Base-by-base conservation (phyloP, 1,284 basidiomycete genomes). In the Lentinula novae-zelandiae region DNA sequence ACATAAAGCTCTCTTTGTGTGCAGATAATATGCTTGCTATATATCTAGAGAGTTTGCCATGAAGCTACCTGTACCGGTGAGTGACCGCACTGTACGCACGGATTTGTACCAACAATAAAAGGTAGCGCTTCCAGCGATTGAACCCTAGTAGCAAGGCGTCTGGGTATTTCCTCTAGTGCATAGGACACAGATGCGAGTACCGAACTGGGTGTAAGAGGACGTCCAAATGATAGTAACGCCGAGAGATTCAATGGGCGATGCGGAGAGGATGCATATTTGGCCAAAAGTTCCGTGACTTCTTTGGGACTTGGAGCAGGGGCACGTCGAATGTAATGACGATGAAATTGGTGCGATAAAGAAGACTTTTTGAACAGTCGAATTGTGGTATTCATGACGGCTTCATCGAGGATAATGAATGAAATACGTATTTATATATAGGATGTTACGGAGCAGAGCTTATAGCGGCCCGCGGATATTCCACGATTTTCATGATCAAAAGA, bases 101-200 rank as follows among this genome's bases (percentile, higher is more conserved):
- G 94, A 70, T 96, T 96, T 62, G 90, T 92, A 15, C 92, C 93
- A 42, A 95, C 93, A 56, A 96, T 95, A 73, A 89, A 93, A 1
- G 90, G 90, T 15, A 93, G 78, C 1, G 78, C 75, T 69, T 92
- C 89, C 56, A 93, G 76, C 27, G 85, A 85, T 42, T 82, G 81
- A 39, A 90, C 86, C 20, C 90, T 85, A 64, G 81, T 83, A 1
- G 88, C 89, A 40, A 93, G 80, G 55, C 90, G 78, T 34, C 86
- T 80, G 17, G 90, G 91, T 22, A 93, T 85, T 70, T 93, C 90
- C 6, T 83, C 78, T 12, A 90, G 78, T 0, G 84, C 85, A 72
- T 89, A 89, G 2, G 80, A 78, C 7, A 87, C 89, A 15, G 90
- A 92, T 10, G 79, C 77, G 2, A 92, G 73, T 1, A 92, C 76